phyloP scores from a whole-genome alignment of 345 rosid genomes.

The Eucalyptus tenuipes region DNA sequence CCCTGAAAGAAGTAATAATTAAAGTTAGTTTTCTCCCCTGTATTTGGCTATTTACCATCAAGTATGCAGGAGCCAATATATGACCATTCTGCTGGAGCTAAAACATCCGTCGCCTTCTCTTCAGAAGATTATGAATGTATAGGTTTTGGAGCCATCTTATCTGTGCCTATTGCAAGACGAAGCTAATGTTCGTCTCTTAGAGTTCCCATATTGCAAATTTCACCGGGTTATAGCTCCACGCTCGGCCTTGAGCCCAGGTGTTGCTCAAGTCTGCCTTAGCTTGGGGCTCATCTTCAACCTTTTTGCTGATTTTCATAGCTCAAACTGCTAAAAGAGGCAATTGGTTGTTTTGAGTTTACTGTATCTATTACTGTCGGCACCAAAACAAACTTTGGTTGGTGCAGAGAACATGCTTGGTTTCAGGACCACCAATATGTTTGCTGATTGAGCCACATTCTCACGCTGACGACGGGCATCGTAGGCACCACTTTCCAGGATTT shows the following conservation, averaged over 20 bases:
- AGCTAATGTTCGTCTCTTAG: neutral
- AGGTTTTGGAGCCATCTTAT: neutral
- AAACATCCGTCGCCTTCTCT: no score
- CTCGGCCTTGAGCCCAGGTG: neutral
- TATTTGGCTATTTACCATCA: neutral
- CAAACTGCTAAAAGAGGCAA: neutral
- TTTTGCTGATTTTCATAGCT: neutral
- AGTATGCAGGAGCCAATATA: neutral
- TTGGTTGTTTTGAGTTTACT: no score
- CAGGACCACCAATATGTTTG: no score
- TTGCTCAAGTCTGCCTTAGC: neutral
- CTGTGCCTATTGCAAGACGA: neutral
- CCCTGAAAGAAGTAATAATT: neutral
- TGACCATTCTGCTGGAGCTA: neutral
- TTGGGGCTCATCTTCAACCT: neutral
- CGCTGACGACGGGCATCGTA: fast-evolving
- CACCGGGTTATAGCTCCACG: neutral
- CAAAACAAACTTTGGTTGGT: neutral
- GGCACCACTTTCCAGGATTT: no score
- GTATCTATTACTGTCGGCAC: neutral
- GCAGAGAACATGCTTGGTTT: no score
- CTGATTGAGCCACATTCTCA: no score
- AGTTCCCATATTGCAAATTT: neutral
- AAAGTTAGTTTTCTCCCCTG: neutral
- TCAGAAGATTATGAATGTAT: neutral